Evolutionary conservation across 805 yeast species (phyloP).

Genomic region (Lipomyces spencermartinsiae): DNA sequence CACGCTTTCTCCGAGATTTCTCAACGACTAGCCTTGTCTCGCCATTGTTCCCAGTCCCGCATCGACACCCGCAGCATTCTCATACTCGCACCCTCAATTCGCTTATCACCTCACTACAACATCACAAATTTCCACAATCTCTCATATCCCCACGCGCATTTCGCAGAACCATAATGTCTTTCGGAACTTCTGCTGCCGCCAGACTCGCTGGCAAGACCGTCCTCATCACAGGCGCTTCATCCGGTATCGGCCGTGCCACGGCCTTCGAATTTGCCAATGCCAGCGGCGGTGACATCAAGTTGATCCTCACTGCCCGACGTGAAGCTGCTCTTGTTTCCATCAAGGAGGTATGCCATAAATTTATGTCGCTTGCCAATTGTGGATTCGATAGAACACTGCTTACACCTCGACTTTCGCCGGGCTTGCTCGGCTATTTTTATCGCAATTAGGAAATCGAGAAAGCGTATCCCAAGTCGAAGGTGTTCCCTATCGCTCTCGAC

Average conservation of each 20-base stretch:
- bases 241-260: constrained; percentile 94
- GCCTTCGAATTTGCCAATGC: constrained; percentile 85
- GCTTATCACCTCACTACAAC: background rate
- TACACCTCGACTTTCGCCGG: background rate
- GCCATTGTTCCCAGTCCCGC: background rate
- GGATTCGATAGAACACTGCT: background rate
- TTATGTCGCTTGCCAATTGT: background rate
- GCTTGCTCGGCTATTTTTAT: background rate
- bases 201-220: constrained; percentile 80
- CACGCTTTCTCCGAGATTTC: background rate
- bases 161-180: constrained; percentile 49
- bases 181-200: constrained; percentile 75
- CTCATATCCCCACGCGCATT: background rate
- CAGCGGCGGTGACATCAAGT: constrained; percentile 70
- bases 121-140: background rate
- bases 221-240: constrained; percentile 91
- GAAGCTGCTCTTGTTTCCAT: constrained; percentile 63
- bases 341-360: constrained; percentile 39
- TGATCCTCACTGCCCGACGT: constrained; percentile 81
- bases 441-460: constrained; percentile 48
- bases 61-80: background rate
- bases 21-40: background rate
- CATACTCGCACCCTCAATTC: constrained; percentile 3
- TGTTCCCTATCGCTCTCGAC: constrained; percentile 59
- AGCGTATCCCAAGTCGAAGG: constrained; percentile 56